These are phyloP conservation scores for Podaxis sp. DNA, from an alignment of 768 basidiomycete species.

Conservation along the genomic window DNA sequence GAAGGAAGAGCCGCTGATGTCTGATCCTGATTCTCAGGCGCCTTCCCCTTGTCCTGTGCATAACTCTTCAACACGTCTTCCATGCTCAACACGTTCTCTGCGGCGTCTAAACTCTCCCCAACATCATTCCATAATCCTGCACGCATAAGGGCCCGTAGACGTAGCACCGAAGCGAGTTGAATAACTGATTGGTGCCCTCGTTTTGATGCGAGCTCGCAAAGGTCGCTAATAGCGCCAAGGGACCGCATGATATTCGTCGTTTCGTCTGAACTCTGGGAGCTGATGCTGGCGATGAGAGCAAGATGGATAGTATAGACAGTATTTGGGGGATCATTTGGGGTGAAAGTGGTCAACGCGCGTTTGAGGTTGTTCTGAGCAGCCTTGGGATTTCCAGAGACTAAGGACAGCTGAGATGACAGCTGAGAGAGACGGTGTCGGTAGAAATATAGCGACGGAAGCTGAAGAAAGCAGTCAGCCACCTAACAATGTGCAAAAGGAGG, in stretches of 20 bases:
- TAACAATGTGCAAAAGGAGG: neutral
- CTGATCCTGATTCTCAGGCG: constrained; percentile 27
- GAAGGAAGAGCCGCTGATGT: constrained; percentile 6
- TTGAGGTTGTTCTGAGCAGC: constrained; percentile 60
- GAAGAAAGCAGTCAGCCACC: constrained; percentile 1
- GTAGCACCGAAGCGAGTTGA: constrained; percentile 35
- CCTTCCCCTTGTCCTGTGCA: constrained; percentile 1
- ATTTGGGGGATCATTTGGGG: constrained; percentile 49
- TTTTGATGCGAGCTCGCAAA: constrained; percentile 30
- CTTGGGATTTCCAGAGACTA: constrained; percentile 51
- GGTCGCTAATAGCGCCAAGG: constrained; percentile 33
- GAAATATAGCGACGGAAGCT: constrained; percentile 66
- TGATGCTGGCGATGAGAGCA: constrained; percentile 45
- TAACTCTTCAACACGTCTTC: constrained; percentile 46
- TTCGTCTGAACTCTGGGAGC: constrained; percentile 17
- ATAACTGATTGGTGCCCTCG: constrained; percentile 36
- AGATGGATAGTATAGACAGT: constrained; percentile 56
- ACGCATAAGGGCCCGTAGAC: constrained; percentile 55
- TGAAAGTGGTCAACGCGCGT: constrained; percentile 47
- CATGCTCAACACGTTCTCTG: constrained; percentile 43
- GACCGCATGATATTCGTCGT: constrained; percentile 23
- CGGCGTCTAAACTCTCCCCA: constrained; percentile 53
- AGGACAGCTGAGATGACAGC: constrained; percentile 61
- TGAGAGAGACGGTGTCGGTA: constrained; percentile 60
- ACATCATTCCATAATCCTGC: constrained; percentile 55